Conservation (phyloP, 1,139 yeast species). For the Blastobotrys capitulatus region DNA sequence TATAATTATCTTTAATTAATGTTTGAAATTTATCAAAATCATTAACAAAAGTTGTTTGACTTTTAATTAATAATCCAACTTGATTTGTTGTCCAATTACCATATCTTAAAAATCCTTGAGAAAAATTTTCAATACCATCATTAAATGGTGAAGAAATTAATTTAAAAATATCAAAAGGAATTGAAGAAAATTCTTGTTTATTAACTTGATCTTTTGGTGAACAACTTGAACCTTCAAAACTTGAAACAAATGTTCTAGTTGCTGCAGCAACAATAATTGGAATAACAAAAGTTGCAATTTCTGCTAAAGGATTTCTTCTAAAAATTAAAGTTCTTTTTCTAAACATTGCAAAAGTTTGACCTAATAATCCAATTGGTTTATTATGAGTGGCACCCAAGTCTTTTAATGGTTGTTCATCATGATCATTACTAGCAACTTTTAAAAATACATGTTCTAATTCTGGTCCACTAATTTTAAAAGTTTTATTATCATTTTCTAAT, state of each 20-base stretch:
- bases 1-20: slow-evolving; percentile 21
- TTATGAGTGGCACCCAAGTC: slow-evolving; percentile 1
- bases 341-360: slow-evolving; percentile 30
- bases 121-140: slow-evolving; percentile 20
- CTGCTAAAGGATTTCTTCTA: slow-evolving; percentile 29
- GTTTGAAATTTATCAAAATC: slow-evolving; percentile 19
- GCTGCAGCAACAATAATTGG: slow-evolving; percentile 33
- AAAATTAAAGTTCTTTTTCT: slow-evolving; percentile 30
- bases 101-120: slow-evolving; percentile 16
- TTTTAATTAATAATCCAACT: slow-evolving; percentile 12
- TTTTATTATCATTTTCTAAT: slow-evolving; percentile 21
- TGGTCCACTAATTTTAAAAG: slow-evolving; percentile 32
- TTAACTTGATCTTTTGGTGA: slow-evolving; percentile 17
- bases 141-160: slow-evolving; percentile 19
- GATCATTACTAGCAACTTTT: slow-evolving; percentile 32
- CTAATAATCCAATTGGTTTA: slow-evolving; percentile 18
- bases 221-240: slow-evolving; percentile 26
- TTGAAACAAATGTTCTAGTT: slow-evolving; percentile 24
- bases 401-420: slow-evolving; percentile 15
- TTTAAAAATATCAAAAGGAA: slow-evolving; percentile 5
- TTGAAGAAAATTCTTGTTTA: slow-evolving; percentile 22
- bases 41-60: slow-evolving; percentile 17
- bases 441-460: slow-evolving; percentile 35
- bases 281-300: slow-evolving; percentile 25
- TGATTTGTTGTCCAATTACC: slow-evolving; percentile 12